Evolutionary conservation across 148 eudicot genomes (phyloP), one percentile per base, ranked within the genome.

Genomic region (Bassia scoparia): DNA sequence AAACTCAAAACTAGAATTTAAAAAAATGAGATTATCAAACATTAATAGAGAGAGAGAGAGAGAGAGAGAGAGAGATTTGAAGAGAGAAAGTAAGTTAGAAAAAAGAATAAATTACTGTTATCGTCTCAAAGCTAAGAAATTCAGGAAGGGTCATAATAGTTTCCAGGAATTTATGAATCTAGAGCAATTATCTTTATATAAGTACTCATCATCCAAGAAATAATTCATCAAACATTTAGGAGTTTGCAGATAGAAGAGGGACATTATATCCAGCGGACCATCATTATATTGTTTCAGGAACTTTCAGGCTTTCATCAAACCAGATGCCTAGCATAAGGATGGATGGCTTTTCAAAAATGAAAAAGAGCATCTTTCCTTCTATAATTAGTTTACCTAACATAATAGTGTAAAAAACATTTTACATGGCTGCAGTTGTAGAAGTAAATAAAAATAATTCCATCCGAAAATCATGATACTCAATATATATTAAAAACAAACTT

Each of bases 21-120:
- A 44, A 12, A 20, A 44, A 27, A 17, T 49, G 20, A 10, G 11
- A 69, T n/a, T 35, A 53, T 18, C 23, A 35, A 48, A 24, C 17
- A 48, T 50, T 2, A 21, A 4, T 10, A 52, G 20, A 66, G 33
- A 24, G 37, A 58, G 11, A 26, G 21, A n/a, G 23, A 16, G 48
- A 20, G 35, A 48, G 11, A 30, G 20, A 20, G 16, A 20, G 10
- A 54, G 68, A 68, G 71, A 61, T 72, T 54, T 61, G 74, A 44
- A 60, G 67, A n/a, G 15, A 15, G 35, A 14, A 17, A 52, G 50
- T 20, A 41, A 38, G 56, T 11, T 33, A 13, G 20, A 12, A 0
- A 41, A 43, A 30, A 27, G 56, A 35, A 16, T 35, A 18, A 30
- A 16, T n/a, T 18, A 29, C 18, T 38, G 12, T 50, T 18, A 24